phyloP scores from a whole-genome alignment of 2,329 filamentous ascomycete species.

The Neopestalotiopsis rosae region DNA sequence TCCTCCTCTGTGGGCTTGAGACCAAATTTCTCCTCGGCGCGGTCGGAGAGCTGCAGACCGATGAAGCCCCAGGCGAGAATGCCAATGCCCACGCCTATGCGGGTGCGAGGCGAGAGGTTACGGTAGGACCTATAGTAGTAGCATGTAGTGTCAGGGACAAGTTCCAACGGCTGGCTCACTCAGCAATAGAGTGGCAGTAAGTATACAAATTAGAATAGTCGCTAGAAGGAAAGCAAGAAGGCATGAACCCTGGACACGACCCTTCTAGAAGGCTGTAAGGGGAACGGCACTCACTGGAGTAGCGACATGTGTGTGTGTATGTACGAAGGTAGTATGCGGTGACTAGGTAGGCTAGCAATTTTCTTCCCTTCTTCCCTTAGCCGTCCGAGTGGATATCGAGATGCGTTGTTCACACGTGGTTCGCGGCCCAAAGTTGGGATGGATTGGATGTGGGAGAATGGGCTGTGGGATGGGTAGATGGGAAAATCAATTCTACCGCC shows the following conservation, averaged over 20 bases:
- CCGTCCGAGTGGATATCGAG: neutral
- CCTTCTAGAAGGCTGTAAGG: constrained; percentile 14
- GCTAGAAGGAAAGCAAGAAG: neutral
- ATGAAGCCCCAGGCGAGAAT: constrained; percentile 77
- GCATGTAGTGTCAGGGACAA: too few species aligned
- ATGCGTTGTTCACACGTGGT: constrained; percentile 15
- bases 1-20: constrained; percentile 77
- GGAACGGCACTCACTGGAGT: neutral
- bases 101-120: constrained; percentile 72
- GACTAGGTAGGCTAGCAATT: neutral
- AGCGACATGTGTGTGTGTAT: constrained; percentile 12
- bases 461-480: neutral
- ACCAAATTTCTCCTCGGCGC: constrained; percentile 74
- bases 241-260: neutral
- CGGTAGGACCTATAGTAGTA: constrained; percentile 65
- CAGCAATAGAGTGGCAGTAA: neutral
- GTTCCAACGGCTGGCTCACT: too few species aligned
- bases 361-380: neutral
- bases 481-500: neutral
- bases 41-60: constrained; percentile 76
- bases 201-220: neutral
- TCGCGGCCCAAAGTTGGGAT: constrained; percentile 11
- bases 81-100: constrained; percentile 73
- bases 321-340: neutral
- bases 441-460: neutral